These are phyloP conservation scores for Seiridium unicorne DNA, from an alignment of 2,329 filamentous ascomycete species.

Conservation along the genomic window DNA sequence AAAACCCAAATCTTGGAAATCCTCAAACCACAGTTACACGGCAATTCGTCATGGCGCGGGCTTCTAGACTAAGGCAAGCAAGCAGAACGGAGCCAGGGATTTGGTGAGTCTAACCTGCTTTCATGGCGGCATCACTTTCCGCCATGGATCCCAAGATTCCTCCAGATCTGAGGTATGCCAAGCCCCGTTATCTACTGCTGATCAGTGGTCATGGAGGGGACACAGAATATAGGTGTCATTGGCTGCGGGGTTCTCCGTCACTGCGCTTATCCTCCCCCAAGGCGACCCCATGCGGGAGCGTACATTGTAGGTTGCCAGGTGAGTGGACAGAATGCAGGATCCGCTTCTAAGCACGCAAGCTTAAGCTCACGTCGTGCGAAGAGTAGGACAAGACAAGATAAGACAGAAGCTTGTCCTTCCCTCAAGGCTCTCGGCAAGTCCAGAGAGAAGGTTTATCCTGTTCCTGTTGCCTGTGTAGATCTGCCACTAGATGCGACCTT, in stretches of 20 bases:
- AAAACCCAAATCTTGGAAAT: too few relatives aligned
- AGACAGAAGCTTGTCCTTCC: background rate
- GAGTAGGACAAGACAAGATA: background rate
- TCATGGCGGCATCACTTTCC: background rate
- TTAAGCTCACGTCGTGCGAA: background rate
- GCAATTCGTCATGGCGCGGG: too few relatives aligned
- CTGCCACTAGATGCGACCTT: too few relatives aligned
- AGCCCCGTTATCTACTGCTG: background rate
- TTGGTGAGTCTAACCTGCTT: background rate
- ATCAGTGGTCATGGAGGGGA: background rate
- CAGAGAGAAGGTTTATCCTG: too few relatives aligned
- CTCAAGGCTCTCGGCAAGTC: too few relatives aligned
- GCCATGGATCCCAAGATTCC: background rate
- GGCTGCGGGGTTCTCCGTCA: background rate
- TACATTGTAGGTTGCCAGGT: background rate
- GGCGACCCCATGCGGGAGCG: background rate
- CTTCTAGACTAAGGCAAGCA: background rate
- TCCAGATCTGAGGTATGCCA: background rate
- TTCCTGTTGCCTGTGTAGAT: too few relatives aligned
- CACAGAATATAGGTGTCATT: background rate
- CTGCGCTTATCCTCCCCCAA: background rate
- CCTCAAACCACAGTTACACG: too few relatives aligned
- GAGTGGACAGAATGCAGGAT: constrained; percentile 1
- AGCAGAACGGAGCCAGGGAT: background rate
- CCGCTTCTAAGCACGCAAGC: background rate